Percentiles rank a stretch among this genome's conserved stretches.
phyloP scores from a whole-genome alignment of 306 rosid genomes.

The Castanopsis chinensis region DNA sequence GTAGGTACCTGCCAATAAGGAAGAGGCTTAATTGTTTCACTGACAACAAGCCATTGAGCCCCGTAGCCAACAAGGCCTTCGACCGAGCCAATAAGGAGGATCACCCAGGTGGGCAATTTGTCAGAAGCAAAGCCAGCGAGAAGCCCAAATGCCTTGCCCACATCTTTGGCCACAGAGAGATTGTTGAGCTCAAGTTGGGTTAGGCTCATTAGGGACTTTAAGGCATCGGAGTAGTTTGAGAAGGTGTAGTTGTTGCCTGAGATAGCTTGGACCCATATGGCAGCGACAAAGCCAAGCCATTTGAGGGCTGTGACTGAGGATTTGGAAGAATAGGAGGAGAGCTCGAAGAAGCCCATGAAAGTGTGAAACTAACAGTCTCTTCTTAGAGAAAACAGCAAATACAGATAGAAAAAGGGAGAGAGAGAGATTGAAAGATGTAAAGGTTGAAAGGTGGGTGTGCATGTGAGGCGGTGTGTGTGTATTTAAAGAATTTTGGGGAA shows the following conservation, averaged over 20 bases:
- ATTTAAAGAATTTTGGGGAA: neutral
- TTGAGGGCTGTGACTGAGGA: slow-evolving; percentile 40
- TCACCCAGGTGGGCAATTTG: slow-evolving; percentile 60
- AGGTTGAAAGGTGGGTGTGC: neutral
- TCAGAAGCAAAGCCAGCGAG: slow-evolving; percentile 83
- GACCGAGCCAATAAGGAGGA: slow-evolving; percentile 72
- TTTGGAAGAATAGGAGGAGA: slow-evolving; percentile 1
- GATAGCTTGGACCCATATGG: slow-evolving; percentile 86
- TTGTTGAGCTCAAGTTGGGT: slow-evolving; percentile 74
- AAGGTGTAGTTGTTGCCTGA: slow-evolving; percentile 98
- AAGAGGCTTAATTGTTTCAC: slow-evolving; percentile 56
- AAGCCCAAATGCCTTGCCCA: slow-evolving; percentile 85
- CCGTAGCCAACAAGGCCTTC: slow-evolving; percentile 88
- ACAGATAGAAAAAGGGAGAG: neutral
- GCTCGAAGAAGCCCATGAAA: slow-evolving; percentile 38
- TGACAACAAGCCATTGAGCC: slow-evolving; percentile 88
- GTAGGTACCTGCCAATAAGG: slow-evolving; percentile 79
- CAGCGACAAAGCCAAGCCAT: slow-evolving; percentile 83
- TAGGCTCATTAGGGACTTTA: slow-evolving; percentile 77
- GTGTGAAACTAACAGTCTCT: neutral
- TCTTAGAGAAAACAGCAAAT: no score
- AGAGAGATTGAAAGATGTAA: neutral
- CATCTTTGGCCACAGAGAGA: slow-evolving; percentile 81
- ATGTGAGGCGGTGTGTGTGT: neutral
- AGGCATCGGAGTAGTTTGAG: slow-evolving; percentile 81